Percentiles rank a stretch among this genome's conserved stretches.
phyloP scores from a whole-genome alignment of 2,329 filamentous ascomycete genomes.

The Botrytis squamosa region DNA sequence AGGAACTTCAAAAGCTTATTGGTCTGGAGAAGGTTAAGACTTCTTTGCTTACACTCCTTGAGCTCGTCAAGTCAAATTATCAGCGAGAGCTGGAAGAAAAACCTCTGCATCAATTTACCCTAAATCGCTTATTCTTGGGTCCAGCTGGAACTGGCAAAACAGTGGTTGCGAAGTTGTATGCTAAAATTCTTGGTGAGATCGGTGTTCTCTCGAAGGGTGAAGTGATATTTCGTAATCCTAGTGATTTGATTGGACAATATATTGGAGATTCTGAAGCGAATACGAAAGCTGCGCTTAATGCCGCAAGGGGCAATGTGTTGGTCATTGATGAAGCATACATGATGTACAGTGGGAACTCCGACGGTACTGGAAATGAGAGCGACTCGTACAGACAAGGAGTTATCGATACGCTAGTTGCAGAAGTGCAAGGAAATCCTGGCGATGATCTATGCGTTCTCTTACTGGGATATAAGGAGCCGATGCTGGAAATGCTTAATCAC shows the following conservation, averaged over 20 bases:
- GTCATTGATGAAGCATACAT: conserved; percentile 61
- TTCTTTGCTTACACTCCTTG: conserved; percentile 54
- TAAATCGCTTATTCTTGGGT: conserved; percentile 70
- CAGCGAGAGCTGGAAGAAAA: conserved; percentile 62
- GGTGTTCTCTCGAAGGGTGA: conserved; percentile 54
- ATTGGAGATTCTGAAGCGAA: conserved; percentile 62
- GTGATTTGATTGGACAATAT: conserved; percentile 51
- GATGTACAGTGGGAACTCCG: conserved; percentile 40
- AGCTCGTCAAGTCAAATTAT: conserved; percentile 54
- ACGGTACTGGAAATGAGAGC: conserved; percentile 44
- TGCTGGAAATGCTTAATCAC: conserved; percentile 51
- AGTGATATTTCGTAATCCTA: conserved; percentile 40
- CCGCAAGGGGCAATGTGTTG: conserved; percentile 53
- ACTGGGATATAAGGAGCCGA: conserved; percentile 63
- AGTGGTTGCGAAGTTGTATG: conserved; percentile 70
- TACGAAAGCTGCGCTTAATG: conserved; percentile 67
- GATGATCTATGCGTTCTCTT: conserved; percentile 72
- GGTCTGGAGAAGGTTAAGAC: conserved; percentile 57
- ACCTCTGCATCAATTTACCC: conserved; percentile 56
- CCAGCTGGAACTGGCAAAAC: conserved; percentile 77
- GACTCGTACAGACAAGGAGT: conserved; percentile 61
- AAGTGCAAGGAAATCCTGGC: conserved; percentile 65
- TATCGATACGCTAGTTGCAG: conserved; percentile 70
- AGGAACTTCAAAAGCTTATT: conserved; percentile 54
- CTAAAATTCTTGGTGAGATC: conserved; percentile 61